Evolutionary conservation across 352 stramenopile species (phyloP).

Genomic region (Globisporangium middletonii): DNA sequence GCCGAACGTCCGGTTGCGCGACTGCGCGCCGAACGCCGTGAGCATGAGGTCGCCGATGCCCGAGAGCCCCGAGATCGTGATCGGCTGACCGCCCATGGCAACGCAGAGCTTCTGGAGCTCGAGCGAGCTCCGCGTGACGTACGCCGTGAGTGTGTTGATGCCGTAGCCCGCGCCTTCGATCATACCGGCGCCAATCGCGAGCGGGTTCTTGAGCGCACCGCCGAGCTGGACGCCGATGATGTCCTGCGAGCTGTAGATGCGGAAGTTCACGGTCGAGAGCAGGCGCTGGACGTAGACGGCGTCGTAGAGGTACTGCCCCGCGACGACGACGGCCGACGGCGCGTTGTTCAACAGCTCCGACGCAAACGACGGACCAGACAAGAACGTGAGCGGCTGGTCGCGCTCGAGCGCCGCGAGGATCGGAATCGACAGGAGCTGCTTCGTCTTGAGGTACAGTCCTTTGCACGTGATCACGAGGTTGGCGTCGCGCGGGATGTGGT

Average conservation of each 20-base stretch:
- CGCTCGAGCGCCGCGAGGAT: constrained; percentile 88
- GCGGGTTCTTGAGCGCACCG: constrained; percentile 97
- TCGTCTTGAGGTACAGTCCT: constrained; percentile 92
- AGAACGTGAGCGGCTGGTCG: constrained; percentile 93
- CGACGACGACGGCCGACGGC: constrained; percentile 94
- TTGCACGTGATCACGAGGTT: constrained; percentile 95
- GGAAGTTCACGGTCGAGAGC: constrained; percentile 89
- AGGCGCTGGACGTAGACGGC: constrained; percentile 79
- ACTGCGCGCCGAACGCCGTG: constrained; percentile 95
- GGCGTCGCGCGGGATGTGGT: constrained; percentile 84
- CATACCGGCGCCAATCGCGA: constrained; percentile 96
- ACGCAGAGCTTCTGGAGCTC: constrained; percentile 96
- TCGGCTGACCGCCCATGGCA: constrained; percentile 91
- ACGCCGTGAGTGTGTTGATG: constrained; percentile 93
- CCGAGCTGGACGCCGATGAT: constrained; percentile 95
- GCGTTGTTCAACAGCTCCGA: constrained; percentile 94
- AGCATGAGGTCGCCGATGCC: constrained; percentile 94
- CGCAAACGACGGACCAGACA: constrained; percentile 95
- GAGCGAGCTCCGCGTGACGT: constrained; percentile 94
- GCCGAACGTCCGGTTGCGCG: constrained; percentile 94
- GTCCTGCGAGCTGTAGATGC: constrained; percentile 92
- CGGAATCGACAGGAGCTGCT: constrained; percentile 95
- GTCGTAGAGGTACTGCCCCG: constrained; percentile 90
- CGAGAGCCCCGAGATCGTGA: constrained; percentile 93
- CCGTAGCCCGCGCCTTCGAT: constrained; percentile 95